Percentiles rank a stretch among this genome's conserved stretches.
phyloP scores from a whole-genome alignment of 2,329 filamentous ascomycete species.

The Colletotrichum sidae region DNA sequence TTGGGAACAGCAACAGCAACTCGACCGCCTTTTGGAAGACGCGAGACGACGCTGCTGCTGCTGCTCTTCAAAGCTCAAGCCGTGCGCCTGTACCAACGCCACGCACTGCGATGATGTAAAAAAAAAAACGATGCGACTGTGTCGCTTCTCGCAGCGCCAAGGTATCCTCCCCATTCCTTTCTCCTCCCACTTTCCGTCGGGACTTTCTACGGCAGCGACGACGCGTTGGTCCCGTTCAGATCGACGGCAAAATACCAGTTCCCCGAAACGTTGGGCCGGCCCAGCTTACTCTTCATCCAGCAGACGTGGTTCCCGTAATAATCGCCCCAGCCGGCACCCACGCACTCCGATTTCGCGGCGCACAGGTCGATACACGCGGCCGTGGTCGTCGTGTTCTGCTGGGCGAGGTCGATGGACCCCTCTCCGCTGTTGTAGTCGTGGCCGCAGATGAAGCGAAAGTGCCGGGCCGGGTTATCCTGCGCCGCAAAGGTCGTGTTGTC shows the following conservation, averaged over 20 bases:
- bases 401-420: conserved; percentile 35
- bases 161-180: too few relatives aligned
- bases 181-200: background rate
- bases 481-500: conserved; percentile 35
- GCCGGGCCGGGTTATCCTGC: conserved; percentile 14
- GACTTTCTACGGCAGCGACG: background rate
- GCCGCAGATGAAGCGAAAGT: conserved; percentile 38
- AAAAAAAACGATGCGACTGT: too few relatives aligned
- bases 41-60: too few relatives aligned
- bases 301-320: conserved; percentile 37
- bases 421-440: conserved; percentile 38
- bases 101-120: too few relatives aligned
- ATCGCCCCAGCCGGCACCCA: conserved; percentile 40
- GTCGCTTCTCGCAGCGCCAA: background rate
- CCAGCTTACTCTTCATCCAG: conserved; percentile 41
- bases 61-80: too few relatives aligned
- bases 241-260: conserved; percentile 36
- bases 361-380: conserved; percentile 41
- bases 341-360: conserved; percentile 36
- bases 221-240: conserved; percentile 12
- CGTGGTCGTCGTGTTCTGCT: conserved; percentile 36
- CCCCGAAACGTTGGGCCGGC: conserved; percentile 20
- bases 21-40: too few relatives aligned
- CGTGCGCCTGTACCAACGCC: too few relatives aligned
- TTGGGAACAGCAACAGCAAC: too few relatives aligned